Percentiles rank a stretch among this genome's conserved stretches.
Evolutionary conservation across 2,329 filamentous ascomycete species (phyloP).

Genomic region (Colletotrichum sp.): DNA sequence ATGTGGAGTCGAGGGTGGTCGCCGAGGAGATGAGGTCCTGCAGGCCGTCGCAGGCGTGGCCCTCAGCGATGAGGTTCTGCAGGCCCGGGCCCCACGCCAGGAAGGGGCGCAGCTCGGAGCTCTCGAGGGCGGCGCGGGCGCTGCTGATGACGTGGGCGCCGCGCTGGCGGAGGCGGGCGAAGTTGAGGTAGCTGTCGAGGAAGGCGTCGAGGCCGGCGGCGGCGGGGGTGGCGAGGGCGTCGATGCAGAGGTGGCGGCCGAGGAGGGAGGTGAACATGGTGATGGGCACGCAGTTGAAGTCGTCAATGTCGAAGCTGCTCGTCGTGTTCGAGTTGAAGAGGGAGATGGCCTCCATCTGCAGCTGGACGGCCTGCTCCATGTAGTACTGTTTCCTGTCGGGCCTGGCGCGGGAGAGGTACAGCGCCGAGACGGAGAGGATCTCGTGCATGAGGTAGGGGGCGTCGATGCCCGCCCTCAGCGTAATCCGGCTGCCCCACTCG

Average conservation of each 20-base stretch:
- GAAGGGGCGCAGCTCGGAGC: not conserved
- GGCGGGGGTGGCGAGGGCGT: conserved; percentile 30
- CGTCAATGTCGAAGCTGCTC: conserved; percentile 22
- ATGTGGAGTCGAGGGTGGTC: conserved; percentile 23
- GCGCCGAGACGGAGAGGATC: conserved; percentile 38
- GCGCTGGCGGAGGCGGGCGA: conserved; percentile 26
- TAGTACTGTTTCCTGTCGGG: conserved; percentile 26
- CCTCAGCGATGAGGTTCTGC: not conserved
- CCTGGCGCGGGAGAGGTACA: conserved; percentile 32
- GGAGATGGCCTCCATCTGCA: conserved; percentile 29
- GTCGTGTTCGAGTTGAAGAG: not conserved
- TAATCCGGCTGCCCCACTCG: conserved; percentile 19
- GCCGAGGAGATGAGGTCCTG: conserved; percentile 23
- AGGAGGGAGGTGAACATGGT: conserved; percentile 37
- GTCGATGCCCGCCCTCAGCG: conserved; percentile 26
- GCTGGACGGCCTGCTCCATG: conserved; percentile 25
- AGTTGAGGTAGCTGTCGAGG: conserved; percentile 32
- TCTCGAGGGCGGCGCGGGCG: not conserved
- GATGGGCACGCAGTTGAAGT: conserved; percentile 33
- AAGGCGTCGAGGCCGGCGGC: conserved; percentile 27
- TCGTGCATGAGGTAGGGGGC: conserved; percentile 38
- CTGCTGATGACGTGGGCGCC: conserved; percentile 21
- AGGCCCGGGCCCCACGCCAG: not conserved
- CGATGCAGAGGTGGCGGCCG: conserved; percentile 37
- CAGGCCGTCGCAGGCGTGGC: not conserved